phyloP scores from a whole-genome alignment of 768 basidiomycete species.

The Rhizopogon sp. region DNA sequence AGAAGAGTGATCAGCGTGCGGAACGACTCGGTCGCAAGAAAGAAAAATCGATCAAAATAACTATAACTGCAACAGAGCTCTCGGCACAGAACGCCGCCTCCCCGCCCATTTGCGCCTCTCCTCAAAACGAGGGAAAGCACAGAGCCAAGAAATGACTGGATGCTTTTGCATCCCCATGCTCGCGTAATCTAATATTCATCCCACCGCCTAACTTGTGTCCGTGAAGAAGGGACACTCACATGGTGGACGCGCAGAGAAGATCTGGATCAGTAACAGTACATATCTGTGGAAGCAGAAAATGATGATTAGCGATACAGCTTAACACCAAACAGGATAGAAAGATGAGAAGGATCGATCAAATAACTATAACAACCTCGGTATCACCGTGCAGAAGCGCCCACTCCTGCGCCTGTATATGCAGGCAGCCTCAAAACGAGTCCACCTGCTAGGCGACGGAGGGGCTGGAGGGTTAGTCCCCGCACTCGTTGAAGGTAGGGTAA shows the following conservation, averaged over 20 bases:
- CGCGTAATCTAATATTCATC: constrained; percentile 21
- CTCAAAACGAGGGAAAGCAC: constrained; percentile 23
- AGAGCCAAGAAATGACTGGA: constrained; percentile 21
- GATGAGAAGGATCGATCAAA: constrained; percentile 18
- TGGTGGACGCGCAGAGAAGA: neutral
- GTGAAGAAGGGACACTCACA: constrained; percentile 4
- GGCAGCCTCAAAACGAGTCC: constrained; percentile 28
- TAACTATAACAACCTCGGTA: constrained; percentile 30
- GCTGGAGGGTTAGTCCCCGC: constrained; percentile 28
- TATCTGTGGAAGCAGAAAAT: constrained; percentile 6
- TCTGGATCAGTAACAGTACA: neutral
- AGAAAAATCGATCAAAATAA: too few relatives aligned
- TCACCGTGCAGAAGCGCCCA: constrained; percentile 30
- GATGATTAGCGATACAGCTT: neutral
- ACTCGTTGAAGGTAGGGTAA: constrained; percentile 25
- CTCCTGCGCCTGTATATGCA: constrained; percentile 31
- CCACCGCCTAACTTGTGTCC: constrained; percentile 11
- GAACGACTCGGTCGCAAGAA: too few relatives aligned
- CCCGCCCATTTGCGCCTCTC: constrained; percentile 16
- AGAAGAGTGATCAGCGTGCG: too few relatives aligned
- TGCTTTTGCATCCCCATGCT: constrained; percentile 18
- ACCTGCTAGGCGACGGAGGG: constrained; percentile 30
- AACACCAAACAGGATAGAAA: neutral
- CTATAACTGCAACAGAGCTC: too few relatives aligned
- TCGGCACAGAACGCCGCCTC: neutral